Evolutionary conservation across 805 yeast species (phyloP).

Genomic region (Candida qinlingensis): DNA sequence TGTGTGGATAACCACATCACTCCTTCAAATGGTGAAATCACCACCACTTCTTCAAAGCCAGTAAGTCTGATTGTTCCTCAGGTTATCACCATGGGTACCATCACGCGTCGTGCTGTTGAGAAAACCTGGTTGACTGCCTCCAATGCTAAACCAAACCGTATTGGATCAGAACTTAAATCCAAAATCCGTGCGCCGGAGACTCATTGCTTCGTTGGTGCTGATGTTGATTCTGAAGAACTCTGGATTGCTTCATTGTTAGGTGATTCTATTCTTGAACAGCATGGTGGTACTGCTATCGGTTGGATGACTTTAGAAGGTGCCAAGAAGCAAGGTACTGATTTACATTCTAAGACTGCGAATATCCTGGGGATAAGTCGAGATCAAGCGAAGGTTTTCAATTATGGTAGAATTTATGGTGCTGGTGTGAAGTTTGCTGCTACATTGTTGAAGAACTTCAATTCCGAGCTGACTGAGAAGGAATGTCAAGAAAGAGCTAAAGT

Average conservation of each 20-base stretch:
- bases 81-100: slow-evolving; percentile 90
- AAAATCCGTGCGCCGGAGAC: slow-evolving; percentile 84
- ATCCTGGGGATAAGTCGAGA: slow-evolving; percentile 85
- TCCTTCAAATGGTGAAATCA: too few relatives aligned
- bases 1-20: slow-evolving; percentile 13
- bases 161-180: slow-evolving; percentile 92
- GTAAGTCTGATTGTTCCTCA: slow-evolving; percentile 64
- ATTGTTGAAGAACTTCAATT: slow-evolving; percentile 79
- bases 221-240: slow-evolving; percentile 95
- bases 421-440: slow-evolving; percentile 87
- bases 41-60: not conserved
- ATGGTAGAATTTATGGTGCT: slow-evolving; percentile 97
- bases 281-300: slow-evolving; percentile 95
- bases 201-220: slow-evolving; percentile 93
- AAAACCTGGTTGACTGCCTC: slow-evolving; percentile 98
- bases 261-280: slow-evolving; percentile 81
- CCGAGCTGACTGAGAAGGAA: slow-evolving; percentile 56
- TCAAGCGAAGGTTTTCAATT: slow-evolving; percentile 93
- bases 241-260: slow-evolving; percentile 98
- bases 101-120: slow-evolving; percentile 94
- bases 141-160: slow-evolving; percentile 76
- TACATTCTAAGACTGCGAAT: slow-evolving; percentile 89
- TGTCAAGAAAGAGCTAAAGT: slow-evolving; percentile 60
- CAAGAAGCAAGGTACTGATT: slow-evolving; percentile 84
- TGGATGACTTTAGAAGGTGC: slow-evolving; percentile 99